phyloP scores from a whole-genome alignment of 768 basidiomycete genomes.

The Tephrocybe sp. region DNA sequence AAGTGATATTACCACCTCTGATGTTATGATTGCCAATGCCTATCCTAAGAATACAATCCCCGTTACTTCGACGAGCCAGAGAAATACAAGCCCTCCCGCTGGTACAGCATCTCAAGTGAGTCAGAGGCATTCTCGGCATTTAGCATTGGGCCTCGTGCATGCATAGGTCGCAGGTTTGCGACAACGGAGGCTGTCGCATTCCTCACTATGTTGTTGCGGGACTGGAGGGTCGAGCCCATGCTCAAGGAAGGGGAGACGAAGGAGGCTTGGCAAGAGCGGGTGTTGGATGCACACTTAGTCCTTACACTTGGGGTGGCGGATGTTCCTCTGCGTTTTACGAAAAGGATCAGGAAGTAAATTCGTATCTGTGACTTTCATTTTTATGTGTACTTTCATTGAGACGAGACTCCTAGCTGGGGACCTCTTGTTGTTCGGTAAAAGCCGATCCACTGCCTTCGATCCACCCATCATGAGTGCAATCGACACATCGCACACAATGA shows the following conservation, averaged over 20 bases:
- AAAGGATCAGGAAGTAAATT: constrained; percentile 20
- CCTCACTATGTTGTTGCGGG: constrained; percentile 49
- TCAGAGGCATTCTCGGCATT: constrained; percentile 48
- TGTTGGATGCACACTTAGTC: constrained; percentile 34
- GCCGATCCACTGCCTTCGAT: too few species aligned
- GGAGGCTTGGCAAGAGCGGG: constrained; percentile 35
- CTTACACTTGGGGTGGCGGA: constrained; percentile 35
- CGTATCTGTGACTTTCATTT: too few species aligned
- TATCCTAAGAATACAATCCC: constrained; percentile 44
- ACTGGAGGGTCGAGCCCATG: constrained; percentile 52
- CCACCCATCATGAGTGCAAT: too few species aligned
- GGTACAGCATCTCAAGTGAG: constrained; percentile 42
- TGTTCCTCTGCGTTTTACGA: constrained; percentile 32
- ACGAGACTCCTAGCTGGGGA: too few species aligned
- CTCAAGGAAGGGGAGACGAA: constrained; percentile 38
- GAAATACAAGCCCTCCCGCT: constrained; percentile 50
- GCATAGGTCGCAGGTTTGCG: constrained; percentile 58
- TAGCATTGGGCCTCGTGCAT: constrained; percentile 52
- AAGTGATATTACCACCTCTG: constrained; percentile 20
- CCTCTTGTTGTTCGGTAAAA: too few species aligned
- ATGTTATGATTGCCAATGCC: neutral
- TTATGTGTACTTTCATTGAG: too few species aligned
- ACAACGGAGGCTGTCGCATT: constrained; percentile 52
- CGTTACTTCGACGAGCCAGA: constrained; percentile 49
- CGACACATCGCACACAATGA: too few species aligned